These are phyloP conservation scores for Amanita muscaria DNA, from an alignment of 768 basidiomycete species.

Conservation along the genomic window DNA sequence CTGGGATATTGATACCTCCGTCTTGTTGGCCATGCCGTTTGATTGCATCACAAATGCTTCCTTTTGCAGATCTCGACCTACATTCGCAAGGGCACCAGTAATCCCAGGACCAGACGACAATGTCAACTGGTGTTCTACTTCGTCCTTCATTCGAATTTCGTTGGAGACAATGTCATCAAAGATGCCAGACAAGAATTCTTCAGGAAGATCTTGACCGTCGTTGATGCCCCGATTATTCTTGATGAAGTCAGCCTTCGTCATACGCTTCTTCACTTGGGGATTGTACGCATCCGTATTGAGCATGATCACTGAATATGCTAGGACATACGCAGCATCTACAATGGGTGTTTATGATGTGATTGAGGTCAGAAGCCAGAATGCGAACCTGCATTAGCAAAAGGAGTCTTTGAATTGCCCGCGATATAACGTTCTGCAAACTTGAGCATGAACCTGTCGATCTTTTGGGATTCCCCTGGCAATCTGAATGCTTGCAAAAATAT, in stretches of 20 bases:
- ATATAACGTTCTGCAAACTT: slow-evolving; percentile 98
- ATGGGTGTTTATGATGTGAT: slow-evolving; percentile 1
- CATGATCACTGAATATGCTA: slow-evolving; percentile 92
- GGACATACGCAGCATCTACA: slow-evolving; percentile 84
- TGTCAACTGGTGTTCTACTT: slow-evolving; percentile 58
- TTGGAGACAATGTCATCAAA: slow-evolving; percentile 88
- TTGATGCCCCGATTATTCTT: slow-evolving; percentile 98
- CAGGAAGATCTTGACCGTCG: slow-evolving; percentile 80
- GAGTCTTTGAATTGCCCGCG: slow-evolving; percentile 72
- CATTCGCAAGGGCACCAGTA: slow-evolving; percentile 74
- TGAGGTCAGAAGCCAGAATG: background rate
- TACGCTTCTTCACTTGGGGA: slow-evolving; percentile 88
- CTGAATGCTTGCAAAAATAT: slow-evolving; percentile 92
- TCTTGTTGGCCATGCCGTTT: slow-evolving; percentile 93
- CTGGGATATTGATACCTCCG: slow-evolving; percentile 51
- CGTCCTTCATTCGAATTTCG: slow-evolving; percentile 99
- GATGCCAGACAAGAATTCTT: slow-evolving; percentile 68
- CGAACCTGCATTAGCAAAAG: slow-evolving; percentile 84
- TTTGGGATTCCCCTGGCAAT: slow-evolving; percentile 93
- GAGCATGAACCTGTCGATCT: slow-evolving; percentile 98
- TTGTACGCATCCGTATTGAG: slow-evolving; percentile 97
- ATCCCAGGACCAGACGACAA: slow-evolving; percentile 56
- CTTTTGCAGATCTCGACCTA: slow-evolving; percentile 90
- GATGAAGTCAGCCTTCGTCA: slow-evolving; percentile 87
- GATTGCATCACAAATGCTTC: slow-evolving; percentile 95